A percentile compares a stretch with the other conserved stretches of the same genome.
Evolutionary conservation across 2,329 filamentous ascomycete species (phyloP).

Genomic region (Aspergillus clavatus): DNA sequence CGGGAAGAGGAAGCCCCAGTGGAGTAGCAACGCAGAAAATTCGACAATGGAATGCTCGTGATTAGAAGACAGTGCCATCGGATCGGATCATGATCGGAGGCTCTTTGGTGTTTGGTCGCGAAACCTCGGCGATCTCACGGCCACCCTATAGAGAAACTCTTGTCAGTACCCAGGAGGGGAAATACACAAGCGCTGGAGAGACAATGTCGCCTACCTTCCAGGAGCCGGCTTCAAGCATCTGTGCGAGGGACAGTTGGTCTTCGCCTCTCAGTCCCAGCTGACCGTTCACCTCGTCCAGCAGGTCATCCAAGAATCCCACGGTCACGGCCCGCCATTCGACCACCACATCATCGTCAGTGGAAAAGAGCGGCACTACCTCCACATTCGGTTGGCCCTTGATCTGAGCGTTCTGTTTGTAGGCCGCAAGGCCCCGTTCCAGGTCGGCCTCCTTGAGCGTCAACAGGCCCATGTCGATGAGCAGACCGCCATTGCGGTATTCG

Average conservation of each 20-base stretch:
- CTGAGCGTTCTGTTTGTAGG: constrained; percentile 65
- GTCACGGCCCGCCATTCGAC: constrained; percentile 75
- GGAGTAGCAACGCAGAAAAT: constrained; percentile 13
- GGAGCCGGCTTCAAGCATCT: constrained; percentile 90
- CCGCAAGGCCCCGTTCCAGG: constrained; percentile 63
- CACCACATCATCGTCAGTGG: constrained; percentile 69
- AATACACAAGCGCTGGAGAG: too few species aligned
- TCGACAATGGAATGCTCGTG: constrained; percentile 12
- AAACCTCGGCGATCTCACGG: constrained; percentile 91
- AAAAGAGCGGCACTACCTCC: constrained; percentile 70
- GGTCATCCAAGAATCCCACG: constrained; percentile 67
- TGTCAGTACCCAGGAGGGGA: too few species aligned
- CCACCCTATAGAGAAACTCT: constrained; percentile 69
- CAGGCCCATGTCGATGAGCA: constrained; percentile 80
- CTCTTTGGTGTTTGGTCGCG: constrained; percentile 91
- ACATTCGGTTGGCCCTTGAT: constrained; percentile 66
- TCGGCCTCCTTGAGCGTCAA: constrained; percentile 69
- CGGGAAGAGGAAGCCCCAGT: constrained; percentile 12
- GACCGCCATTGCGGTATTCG: constrained; percentile 86
- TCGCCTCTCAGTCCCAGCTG: constrained; percentile 63
- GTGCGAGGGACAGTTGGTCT: constrained; percentile 69
- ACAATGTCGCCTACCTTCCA: constrained; percentile 99
- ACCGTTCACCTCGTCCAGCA: constrained; percentile 64
- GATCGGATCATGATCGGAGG: constrained; percentile 94
- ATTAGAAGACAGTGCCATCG: constrained; percentile 90